These are phyloP conservation scores for Nothopassalora personata DNA, from an alignment of 2,329 filamentous ascomycete species.

Conservation along the genomic window DNA sequence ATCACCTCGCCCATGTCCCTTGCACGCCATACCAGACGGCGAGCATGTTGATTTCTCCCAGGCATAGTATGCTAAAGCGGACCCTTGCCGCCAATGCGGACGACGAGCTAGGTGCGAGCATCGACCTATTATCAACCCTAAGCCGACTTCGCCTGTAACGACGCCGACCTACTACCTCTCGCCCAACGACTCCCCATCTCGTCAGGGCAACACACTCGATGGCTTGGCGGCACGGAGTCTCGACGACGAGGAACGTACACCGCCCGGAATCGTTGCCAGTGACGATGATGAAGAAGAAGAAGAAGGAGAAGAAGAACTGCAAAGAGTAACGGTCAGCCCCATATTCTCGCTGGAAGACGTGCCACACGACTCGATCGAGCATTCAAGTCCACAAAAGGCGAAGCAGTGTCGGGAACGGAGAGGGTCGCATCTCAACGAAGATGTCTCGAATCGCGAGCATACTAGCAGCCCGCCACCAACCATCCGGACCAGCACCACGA, in stretches of 20 bases:
- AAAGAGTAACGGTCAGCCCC: not conserved
- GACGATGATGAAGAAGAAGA: not conserved
- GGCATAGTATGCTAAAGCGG: not conserved
- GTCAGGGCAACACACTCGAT: not conserved
- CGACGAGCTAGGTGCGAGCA: not conserved
- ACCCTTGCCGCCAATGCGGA: not conserved
- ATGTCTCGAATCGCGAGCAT: not conserved
- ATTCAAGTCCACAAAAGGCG: not conserved
- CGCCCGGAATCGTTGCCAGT: not conserved
- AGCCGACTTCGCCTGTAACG: not conserved
- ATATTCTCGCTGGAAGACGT: not conserved
- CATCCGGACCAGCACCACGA: not conserved
- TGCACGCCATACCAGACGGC: not conserved
- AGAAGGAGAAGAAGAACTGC: not conserved
- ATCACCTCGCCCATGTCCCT: not conserved
- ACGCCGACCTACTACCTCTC: not conserved
- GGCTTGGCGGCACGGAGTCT: not conserved
- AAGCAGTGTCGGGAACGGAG: not conserved
- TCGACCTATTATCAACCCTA: not conserved
- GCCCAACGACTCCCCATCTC: not conserved
- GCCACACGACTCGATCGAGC: not conserved
- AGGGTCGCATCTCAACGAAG: not conserved
- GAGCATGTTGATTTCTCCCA: not conserved
- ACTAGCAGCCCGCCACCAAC: not conserved
- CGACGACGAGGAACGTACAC: not conserved